phyloP scores from a whole-genome alignment of 2,329 filamentous ascomycete genomes.

The Scopulariopsis brevicaulis region DNA sequence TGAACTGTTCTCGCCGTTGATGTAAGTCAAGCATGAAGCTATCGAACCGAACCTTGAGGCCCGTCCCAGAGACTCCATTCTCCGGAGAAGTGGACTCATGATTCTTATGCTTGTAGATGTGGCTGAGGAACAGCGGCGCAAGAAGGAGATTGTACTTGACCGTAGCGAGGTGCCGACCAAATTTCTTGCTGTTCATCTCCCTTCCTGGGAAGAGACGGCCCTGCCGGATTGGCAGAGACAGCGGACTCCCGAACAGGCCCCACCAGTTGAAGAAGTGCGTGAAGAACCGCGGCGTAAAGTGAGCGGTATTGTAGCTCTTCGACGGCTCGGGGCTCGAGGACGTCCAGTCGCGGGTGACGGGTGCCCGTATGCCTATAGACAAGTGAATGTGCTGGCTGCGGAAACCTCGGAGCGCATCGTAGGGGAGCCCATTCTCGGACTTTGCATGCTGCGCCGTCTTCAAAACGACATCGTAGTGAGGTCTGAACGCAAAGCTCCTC shows the following conservation, averaged over 20 bases:
- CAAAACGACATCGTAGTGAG: slow-evolving; percentile 83
- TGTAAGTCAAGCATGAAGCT: slow-evolving; percentile 97
- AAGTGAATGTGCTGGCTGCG: slow-evolving; percentile 94
- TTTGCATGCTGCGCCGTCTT: slow-evolving; percentile 69
- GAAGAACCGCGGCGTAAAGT: slow-evolving; percentile 90
- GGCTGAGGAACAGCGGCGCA: slow-evolving; percentile 86
- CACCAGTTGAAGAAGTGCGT: slow-evolving; percentile 98
- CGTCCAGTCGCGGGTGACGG: slow-evolving; percentile 77
- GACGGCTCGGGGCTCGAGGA: slow-evolving; percentile 64
- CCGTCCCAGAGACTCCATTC: slow-evolving; percentile 73
- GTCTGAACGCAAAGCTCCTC: slow-evolving; percentile 78
- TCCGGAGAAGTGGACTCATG: slow-evolving; percentile 69
- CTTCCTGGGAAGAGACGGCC: slow-evolving; percentile 82
- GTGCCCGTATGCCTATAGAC: slow-evolving; percentile 82
- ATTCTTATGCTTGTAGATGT: slow-evolving; percentile 98
- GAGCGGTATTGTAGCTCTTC: slow-evolving; percentile 90
- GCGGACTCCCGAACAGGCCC: slow-evolving; percentile 88
- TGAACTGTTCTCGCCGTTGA: slow-evolving; percentile 85
- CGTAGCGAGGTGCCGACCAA: slow-evolving; percentile 90
- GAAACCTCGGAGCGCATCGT: slow-evolving; percentile 96
- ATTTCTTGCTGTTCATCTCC: slow-evolving; percentile 97
- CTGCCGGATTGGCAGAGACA: slow-evolving; percentile 90
- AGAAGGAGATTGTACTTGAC: slow-evolving; percentile 95
- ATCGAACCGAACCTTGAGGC: slow-evolving; percentile 90
- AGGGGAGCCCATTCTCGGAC: slow-evolving; percentile 41